phyloP scores from a whole-genome alignment of 176 grass and related monocot genomes.

The barley (Hordeum vulgare) region DNA sequence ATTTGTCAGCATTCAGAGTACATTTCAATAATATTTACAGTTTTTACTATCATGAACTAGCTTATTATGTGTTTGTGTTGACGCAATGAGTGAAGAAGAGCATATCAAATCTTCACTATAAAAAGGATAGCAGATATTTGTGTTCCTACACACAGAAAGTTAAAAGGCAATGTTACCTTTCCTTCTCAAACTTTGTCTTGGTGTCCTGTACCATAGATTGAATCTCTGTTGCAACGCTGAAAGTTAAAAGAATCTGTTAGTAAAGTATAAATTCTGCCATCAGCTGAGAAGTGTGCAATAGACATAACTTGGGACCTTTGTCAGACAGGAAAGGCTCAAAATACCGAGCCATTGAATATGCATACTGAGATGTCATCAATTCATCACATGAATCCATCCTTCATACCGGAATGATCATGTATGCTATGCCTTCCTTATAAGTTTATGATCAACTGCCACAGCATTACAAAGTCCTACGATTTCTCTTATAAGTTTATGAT shows the following conservation, averaged over 20 bases:
- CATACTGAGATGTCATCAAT: background rate
- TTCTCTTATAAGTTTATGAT: background rate
- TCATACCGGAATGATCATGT: background rate
- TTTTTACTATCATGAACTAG: slow-evolving; percentile 4
- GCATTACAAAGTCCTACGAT: too few relatives aligned
- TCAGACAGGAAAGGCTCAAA: too few relatives aligned
- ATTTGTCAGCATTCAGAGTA: slow-evolving; percentile 12
- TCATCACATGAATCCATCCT: background rate
- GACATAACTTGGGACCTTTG: background rate
- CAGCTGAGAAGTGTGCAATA: background rate
- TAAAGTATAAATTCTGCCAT: background rate
- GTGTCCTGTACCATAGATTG: slow-evolving; percentile 47
- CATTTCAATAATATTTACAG: background rate
- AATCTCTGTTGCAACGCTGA: slow-evolving; percentile 66
- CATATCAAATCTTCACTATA: background rate
- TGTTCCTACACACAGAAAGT: background rate
- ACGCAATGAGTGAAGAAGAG: background rate
- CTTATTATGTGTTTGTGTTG: background rate
- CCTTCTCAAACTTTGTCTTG: slow-evolving; percentile 62
- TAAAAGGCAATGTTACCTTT: slow-evolving; percentile 42
- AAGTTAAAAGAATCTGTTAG: slow-evolving; percentile 20
- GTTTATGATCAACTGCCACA: too few relatives aligned
- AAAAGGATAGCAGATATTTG: background rate
- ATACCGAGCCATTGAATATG: background rate
- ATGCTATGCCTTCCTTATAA: background rate